Conservation (phyloP, 108 stramenopile genomes). For the Fragilaria radians region DNA sequence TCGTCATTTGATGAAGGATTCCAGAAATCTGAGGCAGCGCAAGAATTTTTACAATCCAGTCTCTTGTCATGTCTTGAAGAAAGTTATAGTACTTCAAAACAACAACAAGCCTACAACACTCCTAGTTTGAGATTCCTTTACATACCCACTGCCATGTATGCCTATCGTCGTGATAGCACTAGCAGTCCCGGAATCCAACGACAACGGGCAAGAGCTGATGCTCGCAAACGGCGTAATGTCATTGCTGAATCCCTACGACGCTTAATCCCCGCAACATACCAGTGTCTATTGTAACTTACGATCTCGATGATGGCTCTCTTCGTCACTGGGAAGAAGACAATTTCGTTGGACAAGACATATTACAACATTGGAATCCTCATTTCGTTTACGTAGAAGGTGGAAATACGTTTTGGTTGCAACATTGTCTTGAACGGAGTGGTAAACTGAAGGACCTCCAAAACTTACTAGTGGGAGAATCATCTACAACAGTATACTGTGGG, state of each 20-base stretch:
- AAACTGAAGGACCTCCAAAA: slow-evolving; percentile 24
- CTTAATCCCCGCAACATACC: background rate
- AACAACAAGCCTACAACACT: slow-evolving; percentile 6
- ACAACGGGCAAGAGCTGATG: slow-evolving; percentile 80
- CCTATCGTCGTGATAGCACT: slow-evolving; percentile 44
- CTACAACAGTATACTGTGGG: slow-evolving; percentile 61
- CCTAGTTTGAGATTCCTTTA: slow-evolving; percentile 47
- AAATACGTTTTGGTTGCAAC: slow-evolving; percentile 87
- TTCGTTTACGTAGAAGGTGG: slow-evolving; percentile 84
- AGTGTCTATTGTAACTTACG: slow-evolving; percentile 38
- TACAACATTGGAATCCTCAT: slow-evolving; percentile 63
- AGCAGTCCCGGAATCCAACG: slow-evolving; percentile 82
- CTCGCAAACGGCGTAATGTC: slow-evolving; percentile 55
- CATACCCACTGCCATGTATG: slow-evolving; percentile 89
- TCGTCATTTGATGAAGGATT: slow-evolving; percentile 78
- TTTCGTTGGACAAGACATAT: slow-evolving; percentile 37
- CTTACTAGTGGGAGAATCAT: slow-evolving; percentile 19
- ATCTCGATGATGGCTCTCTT: slow-evolving; percentile 70
- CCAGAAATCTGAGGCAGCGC: slow-evolving; percentile 26
- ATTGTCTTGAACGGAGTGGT: slow-evolving; percentile 67
- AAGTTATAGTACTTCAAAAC: background rate
- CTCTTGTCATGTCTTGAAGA: slow-evolving; percentile 33
- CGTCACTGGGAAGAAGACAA: slow-evolving; percentile 53
- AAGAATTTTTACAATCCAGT: slow-evolving; percentile 50
- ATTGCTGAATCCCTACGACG: slow-evolving; percentile 34